Evolutionary conservation across 345 rosid genomes (phyloP).

Genomic region (Jatropha curcas): DNA sequence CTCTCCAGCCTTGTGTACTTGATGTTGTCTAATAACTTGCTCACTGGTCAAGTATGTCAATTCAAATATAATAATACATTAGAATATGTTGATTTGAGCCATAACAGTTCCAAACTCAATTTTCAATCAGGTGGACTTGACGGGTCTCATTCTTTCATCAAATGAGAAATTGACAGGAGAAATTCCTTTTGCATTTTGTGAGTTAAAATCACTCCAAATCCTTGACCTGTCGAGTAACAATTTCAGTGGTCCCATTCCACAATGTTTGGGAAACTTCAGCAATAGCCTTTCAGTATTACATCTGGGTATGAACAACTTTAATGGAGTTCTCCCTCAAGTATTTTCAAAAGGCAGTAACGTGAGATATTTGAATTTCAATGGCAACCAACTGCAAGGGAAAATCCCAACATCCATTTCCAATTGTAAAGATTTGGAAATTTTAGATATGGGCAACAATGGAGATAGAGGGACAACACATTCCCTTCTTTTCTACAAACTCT

Average conservation of each 20-base stretch:
- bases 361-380: not conserved
- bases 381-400: slow-evolving; percentile 9
- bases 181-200: not conserved
- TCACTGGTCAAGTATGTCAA: not conserved
- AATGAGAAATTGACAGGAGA: not conserved
- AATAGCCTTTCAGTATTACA: not conserved
- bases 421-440: slow-evolving; percentile 16
- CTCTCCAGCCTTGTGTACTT: not conserved
- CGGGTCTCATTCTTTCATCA: not conserved
- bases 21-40: not conserved
- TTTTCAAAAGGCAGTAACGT: not conserved
- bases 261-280: slow-evolving; percentile 17
- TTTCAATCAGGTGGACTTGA: not conserved
- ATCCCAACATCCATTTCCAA: slow-evolving; percentile 18
- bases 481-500: slow-evolving; percentile 16
- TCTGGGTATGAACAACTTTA: not conserved
- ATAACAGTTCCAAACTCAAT: slow-evolving; percentile 27
- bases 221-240: slow-evolving; percentile 26
- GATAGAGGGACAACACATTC: not conserved
- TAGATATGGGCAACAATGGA: slow-evolving; percentile 16
- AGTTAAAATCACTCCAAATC: not conserved
- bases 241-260: slow-evolving; percentile 27
- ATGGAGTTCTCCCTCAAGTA: slow-evolving; percentile 11
- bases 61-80: too few relatives aligned
- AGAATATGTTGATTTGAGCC: not conserved